Base-by-base conservation (phyloP, 2,329 filamentous ascomycete genomes). In the Penicillium frequentans region DNA sequence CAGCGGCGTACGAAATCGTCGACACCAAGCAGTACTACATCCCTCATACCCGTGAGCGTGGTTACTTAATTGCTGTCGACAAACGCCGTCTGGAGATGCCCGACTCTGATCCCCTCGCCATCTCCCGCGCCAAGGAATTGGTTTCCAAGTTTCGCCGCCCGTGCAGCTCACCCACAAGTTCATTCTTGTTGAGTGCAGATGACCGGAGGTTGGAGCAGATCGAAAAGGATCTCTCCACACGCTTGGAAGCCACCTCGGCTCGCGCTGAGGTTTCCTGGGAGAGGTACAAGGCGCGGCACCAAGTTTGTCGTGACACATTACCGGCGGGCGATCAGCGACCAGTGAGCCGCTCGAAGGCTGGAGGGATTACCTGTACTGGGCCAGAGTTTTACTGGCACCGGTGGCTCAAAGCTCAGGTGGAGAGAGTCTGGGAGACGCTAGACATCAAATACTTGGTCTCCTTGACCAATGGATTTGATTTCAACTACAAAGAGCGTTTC, bases 1-100 rank as follows among this genome's bases (percentile, higher is more conserved):
- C 78, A 2, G 81, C 81, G 1, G 66, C 68, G 0, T 79, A 77
- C 48, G 61, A 79, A 0, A 75, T 73, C 5, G 74, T 89, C 0
- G 88, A 93, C 64, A 88, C 86, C 0, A 91, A 91, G 67, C 73
- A 88, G 3, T 91, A 82, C 64, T 90, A 90, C 57, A 73, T 93
- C 0, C 90, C 90, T 0, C 90, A 93, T 53, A 91, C 87, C 0
- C 79, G 87, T 1, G 72, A 76, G 42, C 79, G 87, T 33, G 82
- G 81, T 1, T 89, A 89, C 64, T 76, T 87, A 60, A 66, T 88
- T 29, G 84, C 81, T 14, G 67, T 88, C n/a, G 76, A 84, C 55
- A 73, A 62, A 35, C 37, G 56, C 5, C 65, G 62, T 13, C 63
- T 69, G 51, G 35, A 65, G 9, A 53, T 58, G 14, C 59, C 65